Evolutionary conservation across 768 basidiomycete species (phyloP).

Genomic region (Mycena olivaceomarginata): DNA sequence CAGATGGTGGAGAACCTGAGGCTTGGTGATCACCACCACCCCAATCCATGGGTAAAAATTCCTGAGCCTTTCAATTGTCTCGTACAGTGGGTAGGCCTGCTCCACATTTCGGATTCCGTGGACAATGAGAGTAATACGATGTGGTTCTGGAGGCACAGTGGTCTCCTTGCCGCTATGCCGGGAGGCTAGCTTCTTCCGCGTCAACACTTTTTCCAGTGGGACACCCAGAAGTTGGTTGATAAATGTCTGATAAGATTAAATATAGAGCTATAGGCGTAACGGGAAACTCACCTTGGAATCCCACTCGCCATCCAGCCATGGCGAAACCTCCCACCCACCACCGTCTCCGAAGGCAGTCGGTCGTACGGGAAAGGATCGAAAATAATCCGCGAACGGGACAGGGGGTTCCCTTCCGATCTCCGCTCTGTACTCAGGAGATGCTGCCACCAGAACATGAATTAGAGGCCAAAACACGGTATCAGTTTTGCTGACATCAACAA

Average conservation of each 20-base stretch:
- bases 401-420: not conserved
- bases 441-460: not conserved
- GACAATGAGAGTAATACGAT: not conserved
- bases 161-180: not conserved
- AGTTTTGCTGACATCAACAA: not conserved
- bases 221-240: not conserved
- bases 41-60: not conserved
- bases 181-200: not conserved
- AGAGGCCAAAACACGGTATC: not conserved
- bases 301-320: not conserved
- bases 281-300: not conserved
- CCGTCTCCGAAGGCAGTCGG: not conserved
- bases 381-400: not conserved
- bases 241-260: slow-evolving; percentile 2
- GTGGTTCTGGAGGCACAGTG: not conserved
- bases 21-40: slow-evolving; percentile 1
- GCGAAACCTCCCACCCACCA: not conserved
- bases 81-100: not conserved
- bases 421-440: not conserved
- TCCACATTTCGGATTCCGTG: not conserved
- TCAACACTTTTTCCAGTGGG: not conserved
- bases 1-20: not conserved
- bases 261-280: not conserved
- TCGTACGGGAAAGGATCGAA: not conserved
- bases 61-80: slow-evolving; percentile 1